These are phyloP conservation scores for Coelastrella sp. DNA, from an alignment of 139 green algal genomes.

Conservation along the genomic window DNA sequence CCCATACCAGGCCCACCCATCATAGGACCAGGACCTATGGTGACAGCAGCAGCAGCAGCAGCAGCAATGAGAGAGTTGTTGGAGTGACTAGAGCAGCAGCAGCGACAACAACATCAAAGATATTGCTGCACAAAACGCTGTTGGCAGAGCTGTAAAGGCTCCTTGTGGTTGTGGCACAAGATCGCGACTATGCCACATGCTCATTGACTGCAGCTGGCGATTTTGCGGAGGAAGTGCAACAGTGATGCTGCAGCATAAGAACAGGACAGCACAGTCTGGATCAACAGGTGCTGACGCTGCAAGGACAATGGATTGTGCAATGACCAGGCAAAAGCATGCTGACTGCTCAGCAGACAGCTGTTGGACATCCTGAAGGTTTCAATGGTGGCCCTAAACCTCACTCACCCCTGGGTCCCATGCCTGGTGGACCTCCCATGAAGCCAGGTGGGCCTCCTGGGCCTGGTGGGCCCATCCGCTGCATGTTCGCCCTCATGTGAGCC, in stretches of 20 bases:
- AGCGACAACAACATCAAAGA: neutral
- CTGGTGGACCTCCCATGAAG: constrained; percentile 6
- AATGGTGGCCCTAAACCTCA: neutral
- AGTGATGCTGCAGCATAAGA: too few species aligned
- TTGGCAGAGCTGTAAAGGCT: neutral
- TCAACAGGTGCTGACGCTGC: too few species aligned
- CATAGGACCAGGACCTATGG: neutral
- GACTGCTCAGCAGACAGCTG: neutral
- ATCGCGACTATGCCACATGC: too few species aligned
- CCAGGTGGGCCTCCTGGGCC: neutral
- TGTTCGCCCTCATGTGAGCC: constrained; percentile 19
- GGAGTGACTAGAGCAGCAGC: neutral
- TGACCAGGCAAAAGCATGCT: neutral
- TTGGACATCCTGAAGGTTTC: neutral
- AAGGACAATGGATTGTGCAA: too few species aligned
- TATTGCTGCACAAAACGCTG: neutral
- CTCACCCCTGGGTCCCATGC: neutral
- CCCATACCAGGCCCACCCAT: neutral
- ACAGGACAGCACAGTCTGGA: too few species aligned
- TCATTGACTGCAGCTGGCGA: too few species aligned
- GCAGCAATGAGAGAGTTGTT: neutral
- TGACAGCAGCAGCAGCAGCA: neutral
- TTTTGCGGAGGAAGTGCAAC: too few species aligned
- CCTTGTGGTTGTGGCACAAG: neutral
- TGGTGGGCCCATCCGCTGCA: neutral